phyloP scores from a whole-genome alignment of 1,284 basidiomycete genomes.

The Peniophora sp. region DNA sequence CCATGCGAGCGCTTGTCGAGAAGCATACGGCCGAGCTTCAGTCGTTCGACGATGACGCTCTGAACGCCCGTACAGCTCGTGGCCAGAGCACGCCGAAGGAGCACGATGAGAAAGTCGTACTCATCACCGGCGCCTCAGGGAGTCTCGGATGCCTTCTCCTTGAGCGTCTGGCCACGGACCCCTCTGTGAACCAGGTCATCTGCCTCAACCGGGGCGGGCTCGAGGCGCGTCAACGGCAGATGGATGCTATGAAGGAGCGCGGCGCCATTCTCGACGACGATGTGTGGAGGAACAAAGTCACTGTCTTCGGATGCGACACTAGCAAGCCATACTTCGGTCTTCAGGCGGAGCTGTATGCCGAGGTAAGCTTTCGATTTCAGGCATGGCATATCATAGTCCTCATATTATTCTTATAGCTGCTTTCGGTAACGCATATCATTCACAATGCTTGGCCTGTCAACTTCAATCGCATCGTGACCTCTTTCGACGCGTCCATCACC shows the following conservation, averaged over 20 bases:
- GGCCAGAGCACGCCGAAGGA: neutral
- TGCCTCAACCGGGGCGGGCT: constrained; percentile 20
- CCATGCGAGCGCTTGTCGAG: constrained; percentile 22
- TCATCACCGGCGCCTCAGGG: constrained; percentile 27
- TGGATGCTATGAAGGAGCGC: constrained; percentile 18
- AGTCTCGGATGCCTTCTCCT: constrained; percentile 26
- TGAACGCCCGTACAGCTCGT: constrained; percentile 10
- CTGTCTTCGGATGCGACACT: constrained; percentile 4
- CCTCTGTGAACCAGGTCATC: constrained; percentile 19
- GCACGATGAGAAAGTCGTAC: constrained; percentile 12
- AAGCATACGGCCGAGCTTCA: constrained; percentile 16
- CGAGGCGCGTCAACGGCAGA: constrained; percentile 6
- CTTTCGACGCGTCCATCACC: constrained; percentile 27
- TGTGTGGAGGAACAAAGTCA: constrained; percentile 20
- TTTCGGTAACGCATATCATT: constrained; percentile 25
- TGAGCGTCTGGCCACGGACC: constrained; percentile 16
- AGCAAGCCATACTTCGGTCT: constrained; percentile 17
- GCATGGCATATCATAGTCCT: neutral
- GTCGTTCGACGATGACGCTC: constrained; percentile 12
- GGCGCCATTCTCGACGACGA: constrained; percentile 19
- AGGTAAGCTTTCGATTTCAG: constrained; percentile 14
- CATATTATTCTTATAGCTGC: constrained; percentile 13
- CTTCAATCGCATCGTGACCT: constrained; percentile 26
- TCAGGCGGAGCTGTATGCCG: constrained; percentile 14
- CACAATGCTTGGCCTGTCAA: constrained; percentile 33